Percentiles rank a stretch among this genome's conserved stretches.
Conservation (phyloP, 2,329 filamentous ascomycete genomes). For the Amauroascus niger region DNA sequence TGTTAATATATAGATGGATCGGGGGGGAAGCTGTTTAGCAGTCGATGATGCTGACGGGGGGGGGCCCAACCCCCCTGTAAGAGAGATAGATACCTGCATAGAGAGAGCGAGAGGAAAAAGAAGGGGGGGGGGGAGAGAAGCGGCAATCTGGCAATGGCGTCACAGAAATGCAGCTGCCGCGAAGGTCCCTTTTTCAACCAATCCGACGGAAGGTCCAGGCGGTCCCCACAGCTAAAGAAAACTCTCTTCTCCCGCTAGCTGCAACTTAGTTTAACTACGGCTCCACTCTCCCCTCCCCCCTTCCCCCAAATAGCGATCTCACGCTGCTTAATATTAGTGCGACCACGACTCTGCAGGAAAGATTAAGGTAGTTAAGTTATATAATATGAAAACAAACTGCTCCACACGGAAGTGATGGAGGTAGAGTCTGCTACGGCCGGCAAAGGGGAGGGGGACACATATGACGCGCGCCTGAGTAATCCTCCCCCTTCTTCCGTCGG, state of each 20-base stretch:
- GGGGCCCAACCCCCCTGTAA: too few species aligned
- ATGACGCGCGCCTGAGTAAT: slow-evolving; percentile 4
- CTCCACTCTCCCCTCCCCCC: too few species aligned
- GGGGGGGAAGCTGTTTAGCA: not conserved
- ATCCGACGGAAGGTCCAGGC: not conserved
- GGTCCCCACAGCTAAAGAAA: not conserved
- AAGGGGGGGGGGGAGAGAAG: not conserved
- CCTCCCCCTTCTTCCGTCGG: not conserved
- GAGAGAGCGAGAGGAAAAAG: not conserved
- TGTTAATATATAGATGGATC: slow-evolving; percentile 1
- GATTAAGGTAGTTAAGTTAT: too few species aligned
- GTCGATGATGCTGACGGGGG: not conserved
- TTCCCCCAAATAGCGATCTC: not conserved
- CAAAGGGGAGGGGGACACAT: not conserved
- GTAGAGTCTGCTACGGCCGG: too few species aligned
- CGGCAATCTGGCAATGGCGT: slow-evolving; percentile 5
- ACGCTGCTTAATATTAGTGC: too few species aligned
- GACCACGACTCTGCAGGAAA: too few species aligned
- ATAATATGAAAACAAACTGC: not conserved
- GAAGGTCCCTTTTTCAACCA: not conserved
- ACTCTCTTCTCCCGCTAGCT: not conserved
- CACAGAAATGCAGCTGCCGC: slow-evolving; percentile 2
- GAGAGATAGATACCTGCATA: too few species aligned
- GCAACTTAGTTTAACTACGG: too few species aligned
- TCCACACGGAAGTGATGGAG: not conserved